Evolutionary conservation across 2,329 filamentous ascomycete species (phyloP).

Genomic region (Nectriaceae sp.): DNA sequence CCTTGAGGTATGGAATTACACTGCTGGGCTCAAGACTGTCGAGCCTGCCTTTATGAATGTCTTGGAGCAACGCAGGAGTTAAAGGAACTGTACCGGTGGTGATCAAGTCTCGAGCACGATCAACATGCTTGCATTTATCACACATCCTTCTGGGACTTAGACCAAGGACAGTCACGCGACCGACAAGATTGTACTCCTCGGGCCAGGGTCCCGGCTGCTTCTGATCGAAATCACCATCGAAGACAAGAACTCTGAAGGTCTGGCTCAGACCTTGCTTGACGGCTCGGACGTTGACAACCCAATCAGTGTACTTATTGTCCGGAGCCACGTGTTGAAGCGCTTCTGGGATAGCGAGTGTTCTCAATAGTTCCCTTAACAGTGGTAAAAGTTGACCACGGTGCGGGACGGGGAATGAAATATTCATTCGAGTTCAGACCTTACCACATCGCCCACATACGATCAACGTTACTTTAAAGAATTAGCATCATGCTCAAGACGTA

Average conservation of each 20-base stretch:
- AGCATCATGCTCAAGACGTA: neutral
- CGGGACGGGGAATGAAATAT: neutral
- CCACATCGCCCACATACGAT: neutral
- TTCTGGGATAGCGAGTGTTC: neutral
- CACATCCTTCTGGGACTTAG: neutral
- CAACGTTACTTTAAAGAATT: neutral
- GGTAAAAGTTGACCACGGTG: neutral
- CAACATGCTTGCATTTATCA: neutral
- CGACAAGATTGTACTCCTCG: neutral
- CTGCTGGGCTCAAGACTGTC: neutral
- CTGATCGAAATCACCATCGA: neutral
- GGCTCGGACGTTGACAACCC: neutral
- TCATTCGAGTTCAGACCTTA: neutral
- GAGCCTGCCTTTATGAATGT: neutral
- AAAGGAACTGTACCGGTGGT: neutral
- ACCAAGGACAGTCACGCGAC: neutral
- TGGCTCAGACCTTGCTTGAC: neutral
- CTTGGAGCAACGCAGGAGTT: neutral
- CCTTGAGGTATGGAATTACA: neutral
- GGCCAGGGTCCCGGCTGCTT: neutral
- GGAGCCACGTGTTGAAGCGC: neutral
- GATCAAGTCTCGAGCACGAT: neutral
- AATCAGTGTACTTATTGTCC: neutral
- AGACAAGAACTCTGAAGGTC: neutral
- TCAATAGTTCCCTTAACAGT: neutral